Evolutionary conservation across 345 rosid species (phyloP).

Genomic region (Lepidium africanum): DNA sequence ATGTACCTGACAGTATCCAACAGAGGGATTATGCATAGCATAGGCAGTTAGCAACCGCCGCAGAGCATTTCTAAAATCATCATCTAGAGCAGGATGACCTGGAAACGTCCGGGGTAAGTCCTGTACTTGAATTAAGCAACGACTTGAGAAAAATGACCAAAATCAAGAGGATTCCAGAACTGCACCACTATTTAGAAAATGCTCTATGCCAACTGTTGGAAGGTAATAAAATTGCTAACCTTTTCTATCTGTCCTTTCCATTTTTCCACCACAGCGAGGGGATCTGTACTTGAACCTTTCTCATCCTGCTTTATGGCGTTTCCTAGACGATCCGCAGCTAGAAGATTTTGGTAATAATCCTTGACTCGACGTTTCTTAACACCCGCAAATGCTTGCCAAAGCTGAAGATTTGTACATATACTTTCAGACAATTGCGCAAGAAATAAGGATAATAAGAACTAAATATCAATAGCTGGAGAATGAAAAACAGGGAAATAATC

Average conservation of each 20-base stretch:
- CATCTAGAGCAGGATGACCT: constrained; percentile 95
- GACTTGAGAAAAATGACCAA: constrained; percentile 8
- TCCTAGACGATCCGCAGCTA: constrained; percentile 48
- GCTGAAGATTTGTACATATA: constrained; percentile 45
- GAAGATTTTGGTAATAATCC: constrained; percentile 67
- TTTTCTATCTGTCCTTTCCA: constrained; percentile 31
- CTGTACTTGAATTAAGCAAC: constrained; percentile 40
- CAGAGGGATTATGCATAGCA: constrained; percentile 97
- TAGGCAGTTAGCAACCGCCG: constrained; percentile 94
- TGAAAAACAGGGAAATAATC: neutral
- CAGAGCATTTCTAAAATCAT: constrained; percentile 93
- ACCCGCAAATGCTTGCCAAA: constrained; percentile 98
- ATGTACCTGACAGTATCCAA: constrained; percentile 96
- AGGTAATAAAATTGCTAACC: constrained; percentile 6
- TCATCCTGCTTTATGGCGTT: constrained; percentile 37
- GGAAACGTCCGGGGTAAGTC: constrained; percentile 99
- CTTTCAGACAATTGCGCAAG: constrained; percentile 2
- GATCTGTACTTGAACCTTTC: constrained; percentile 27
- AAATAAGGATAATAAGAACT: neutral
- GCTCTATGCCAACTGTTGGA: neutral
- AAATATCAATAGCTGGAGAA: neutral
- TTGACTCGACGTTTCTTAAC: constrained; percentile 73
- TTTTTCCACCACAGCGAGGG: constrained; percentile 34
- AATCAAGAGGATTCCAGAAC: constrained; percentile 2
- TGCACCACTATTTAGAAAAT: neutral